These are phyloP conservation scores for Phytophthora macrochlamydospora DNA, from an alignment of 352 stramenopile genomes.

Conservation along the genomic window DNA sequence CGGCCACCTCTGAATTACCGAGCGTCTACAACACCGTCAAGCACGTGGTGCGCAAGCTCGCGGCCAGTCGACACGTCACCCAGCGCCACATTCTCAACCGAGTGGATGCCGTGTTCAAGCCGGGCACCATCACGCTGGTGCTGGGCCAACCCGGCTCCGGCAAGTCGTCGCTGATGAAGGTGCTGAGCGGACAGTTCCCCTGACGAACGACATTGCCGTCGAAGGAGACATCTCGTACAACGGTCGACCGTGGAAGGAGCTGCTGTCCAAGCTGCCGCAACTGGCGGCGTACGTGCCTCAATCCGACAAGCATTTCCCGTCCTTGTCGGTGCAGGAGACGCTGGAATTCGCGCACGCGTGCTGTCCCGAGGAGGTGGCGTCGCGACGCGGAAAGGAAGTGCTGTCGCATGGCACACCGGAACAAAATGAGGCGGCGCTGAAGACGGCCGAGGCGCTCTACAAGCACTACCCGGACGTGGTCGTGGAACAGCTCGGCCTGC, in stretches of 20 bases:
- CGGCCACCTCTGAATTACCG: slow-evolving; percentile 20
- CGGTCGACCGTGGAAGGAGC: slow-evolving; percentile 12
- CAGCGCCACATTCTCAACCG: slow-evolving; percentile 35
- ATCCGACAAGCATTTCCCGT: slow-evolving; percentile 30
- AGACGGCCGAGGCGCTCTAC: slow-evolving; percentile 9
- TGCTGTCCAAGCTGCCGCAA: slow-evolving; percentile 20
- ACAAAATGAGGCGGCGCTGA: slow-evolving; percentile 24
- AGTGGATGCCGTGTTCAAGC: slow-evolving; percentile 42
- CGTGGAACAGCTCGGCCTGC: slow-evolving; percentile 30
- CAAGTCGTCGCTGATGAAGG: slow-evolving; percentile 48
- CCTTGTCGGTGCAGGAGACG: slow-evolving; percentile 37
- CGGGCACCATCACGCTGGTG: slow-evolving; percentile 42
- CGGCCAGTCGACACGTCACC: slow-evolving; percentile 6
- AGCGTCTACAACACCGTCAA: slow-evolving; percentile 40
- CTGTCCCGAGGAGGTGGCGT: slow-evolving; percentile 48
- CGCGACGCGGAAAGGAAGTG: slow-evolving; percentile 52
- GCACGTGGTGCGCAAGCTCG: slow-evolving; percentile 16
- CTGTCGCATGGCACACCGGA: slow-evolving; percentile 30
- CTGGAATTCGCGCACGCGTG: slow-evolving; percentile 33
- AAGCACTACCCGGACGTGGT: slow-evolving; percentile 31
- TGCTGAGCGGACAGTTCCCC: slow-evolving; percentile 39
- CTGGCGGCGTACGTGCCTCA: slow-evolving; percentile 30
- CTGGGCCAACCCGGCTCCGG: slow-evolving; percentile 43
- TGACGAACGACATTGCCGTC: slow-evolving; percentile 27
- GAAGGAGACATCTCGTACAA: slow-evolving; percentile 44